A percentile compares a stretch with the other conserved stretches of the same genome.
Conservation (phyloP, 495 filamentous ascomycete genomes). For the Lophiotrema nucula region DNA sequence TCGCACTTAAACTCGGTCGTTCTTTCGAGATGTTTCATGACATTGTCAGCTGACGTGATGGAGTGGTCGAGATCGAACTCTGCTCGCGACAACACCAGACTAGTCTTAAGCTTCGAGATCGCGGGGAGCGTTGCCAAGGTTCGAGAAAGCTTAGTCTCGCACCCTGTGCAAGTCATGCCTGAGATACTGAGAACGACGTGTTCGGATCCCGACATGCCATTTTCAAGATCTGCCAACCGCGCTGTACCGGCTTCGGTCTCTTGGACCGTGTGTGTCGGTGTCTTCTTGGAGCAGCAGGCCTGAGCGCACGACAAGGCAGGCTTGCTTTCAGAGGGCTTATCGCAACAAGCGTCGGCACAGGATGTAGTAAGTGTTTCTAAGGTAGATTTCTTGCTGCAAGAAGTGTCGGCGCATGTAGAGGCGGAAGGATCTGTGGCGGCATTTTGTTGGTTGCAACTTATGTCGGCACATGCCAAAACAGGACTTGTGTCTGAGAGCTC, state of each 20-base stretch:
- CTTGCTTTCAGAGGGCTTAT: neutral
- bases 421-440: too few species aligned
- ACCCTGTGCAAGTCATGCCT: slow-evolving; percentile 68
- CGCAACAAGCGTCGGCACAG: neutral
- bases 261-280: neutral
- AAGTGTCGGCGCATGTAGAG: too few species aligned
- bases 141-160: slow-evolving; percentile 58
- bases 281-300: neutral
- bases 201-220: slow-evolving; percentile 11
- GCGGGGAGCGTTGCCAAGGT: slow-evolving; percentile 47
- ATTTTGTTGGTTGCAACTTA: too few species aligned
- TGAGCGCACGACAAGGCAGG: neutral
- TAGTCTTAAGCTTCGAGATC: slow-evolving; percentile 55
- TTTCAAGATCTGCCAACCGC: slow-evolving; percentile 8
- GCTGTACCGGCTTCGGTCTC: neutral
- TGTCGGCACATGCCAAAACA: too few species aligned
- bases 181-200: slow-evolving; percentile 54
- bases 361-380: too few species aligned
- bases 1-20: slow-evolving; percentile 62
- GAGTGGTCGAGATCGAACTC: slow-evolving; percentile 57
- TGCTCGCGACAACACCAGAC: slow-evolving; percentile 58
- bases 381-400: too few species aligned
- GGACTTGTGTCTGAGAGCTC: too few species aligned
- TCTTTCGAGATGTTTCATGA: slow-evolving; percentile 52
- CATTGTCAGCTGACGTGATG: slow-evolving; percentile 41